Base-by-base conservation (phyloP, 306 rosid species). In the Gillenia trifoliata region DNA sequence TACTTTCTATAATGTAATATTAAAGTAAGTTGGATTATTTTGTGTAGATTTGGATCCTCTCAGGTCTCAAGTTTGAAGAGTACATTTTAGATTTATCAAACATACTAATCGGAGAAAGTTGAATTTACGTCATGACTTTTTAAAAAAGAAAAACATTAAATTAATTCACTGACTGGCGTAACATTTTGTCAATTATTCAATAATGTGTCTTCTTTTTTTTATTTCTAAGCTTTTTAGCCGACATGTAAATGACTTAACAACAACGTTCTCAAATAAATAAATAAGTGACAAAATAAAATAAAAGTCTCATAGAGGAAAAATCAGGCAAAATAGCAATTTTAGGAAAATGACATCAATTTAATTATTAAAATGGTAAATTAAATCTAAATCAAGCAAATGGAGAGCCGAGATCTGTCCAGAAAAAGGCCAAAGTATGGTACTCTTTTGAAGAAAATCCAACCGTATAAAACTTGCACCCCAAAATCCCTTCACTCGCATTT, bases 401-500 rank as follows among this genome's bases (percentile, higher is more conserved):
- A 26, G 75, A 38, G 40, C 55, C 31, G 57, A 70, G 62, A 33
- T 47, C 30, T 30, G 71, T 66, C n/a, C 11, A 4, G 3, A 9
- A 62, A 59, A 49, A 38, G 8, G 26, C 9, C 60, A 75, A 52
- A 41, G 30, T 67, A 80, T 68, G 83, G 74, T 69, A 20, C 54
- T 50, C 19, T 20, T 15, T n/a, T 12, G 17, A 68, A 68, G 26
- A 62, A 29, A 26, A 45, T 55, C 73, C 64, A 74, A 40, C 64
- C 73, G 29, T 84, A 84, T 82, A 82, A 61, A 70, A 54, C 1
- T 68, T 62, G 40, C 49, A 34, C 12, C 23, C 15, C 63, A 22
- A 11, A 2, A 11, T 66, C 45, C 65, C 63, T 57, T 36, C 74
- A 11, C 20, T 71, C 63, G 70, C 61, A 56, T 66, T 69, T 68